These are phyloP conservation scores for Turnera subulata DNA, from an alignment of 345 rosid genomes.

Conservation along the genomic window DNA sequence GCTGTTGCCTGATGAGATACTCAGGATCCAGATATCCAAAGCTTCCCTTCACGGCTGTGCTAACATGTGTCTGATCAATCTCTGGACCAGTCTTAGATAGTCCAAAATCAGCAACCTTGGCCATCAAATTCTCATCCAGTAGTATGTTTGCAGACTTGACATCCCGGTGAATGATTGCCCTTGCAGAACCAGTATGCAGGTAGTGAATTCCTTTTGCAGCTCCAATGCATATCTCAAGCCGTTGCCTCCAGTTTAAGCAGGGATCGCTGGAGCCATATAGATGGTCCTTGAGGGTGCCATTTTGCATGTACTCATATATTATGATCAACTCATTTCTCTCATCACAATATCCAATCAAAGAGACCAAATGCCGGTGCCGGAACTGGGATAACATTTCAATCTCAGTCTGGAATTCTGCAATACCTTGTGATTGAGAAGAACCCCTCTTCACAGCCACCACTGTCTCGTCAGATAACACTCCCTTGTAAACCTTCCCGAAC, in stretches of 20 bases:
- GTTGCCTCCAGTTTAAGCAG: constrained; percentile 45
- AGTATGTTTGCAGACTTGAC: constrained; percentile 72
- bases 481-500: constrained; percentile 66
- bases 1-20: constrained; percentile 48
- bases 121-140: constrained; percentile 57
- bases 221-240: constrained; percentile 69
- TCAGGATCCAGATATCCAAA: constrained; percentile 70
- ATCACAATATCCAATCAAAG: constrained; percentile 61
- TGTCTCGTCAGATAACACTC: constrained; percentile 47
- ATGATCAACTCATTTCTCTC: constrained; percentile 63
- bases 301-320: constrained; percentile 67
- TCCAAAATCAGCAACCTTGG: constrained; percentile 77
- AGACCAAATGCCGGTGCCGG: constrained; percentile 67
- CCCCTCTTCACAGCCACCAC: constrained; percentile 69
- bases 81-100: constrained; percentile 65
- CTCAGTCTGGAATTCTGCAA: constrained; percentile 59
- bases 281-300: constrained; percentile 61
- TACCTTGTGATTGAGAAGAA: constrained; percentile 51
- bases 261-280: constrained; percentile 42
- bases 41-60: constrained; percentile 76
- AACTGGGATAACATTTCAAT: constrained; percentile 67
- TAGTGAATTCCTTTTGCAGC: constrained; percentile 71
- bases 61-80: constrained; percentile 64
- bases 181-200: constrained; percentile 66
- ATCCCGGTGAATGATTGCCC: constrained; percentile 62